phyloP scores from a whole-genome alignment of 139 green algal species.

The Haematococcus lacustris region DNA sequence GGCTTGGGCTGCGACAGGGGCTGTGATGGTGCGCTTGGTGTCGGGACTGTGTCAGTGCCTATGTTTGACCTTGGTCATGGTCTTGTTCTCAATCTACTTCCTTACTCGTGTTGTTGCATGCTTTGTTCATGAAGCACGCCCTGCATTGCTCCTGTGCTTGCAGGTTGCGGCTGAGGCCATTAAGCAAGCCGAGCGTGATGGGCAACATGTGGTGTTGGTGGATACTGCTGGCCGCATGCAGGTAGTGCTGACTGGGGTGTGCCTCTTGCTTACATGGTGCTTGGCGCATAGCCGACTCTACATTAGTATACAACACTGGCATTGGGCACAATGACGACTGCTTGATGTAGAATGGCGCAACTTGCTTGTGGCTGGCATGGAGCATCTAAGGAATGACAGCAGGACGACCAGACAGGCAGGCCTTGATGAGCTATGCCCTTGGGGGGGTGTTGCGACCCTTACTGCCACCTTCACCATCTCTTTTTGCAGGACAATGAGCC shows the following conservation, averaged over 20 bases:
- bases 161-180: slow-evolving; percentile 81
- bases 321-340: not conserved
- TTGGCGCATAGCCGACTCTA: too few species aligned
- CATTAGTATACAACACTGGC: not conserved
- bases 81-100: too few species aligned
- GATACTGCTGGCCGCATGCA: slow-evolving; percentile 92
- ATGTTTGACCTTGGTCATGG: too few species aligned
- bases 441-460: too few species aligned
- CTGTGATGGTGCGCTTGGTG: too few species aligned
- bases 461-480: not conserved
- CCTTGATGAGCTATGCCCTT: not conserved
- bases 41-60: too few species aligned
- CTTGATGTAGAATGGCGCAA: not conserved
- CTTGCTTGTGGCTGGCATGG: not conserved
- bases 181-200: slow-evolving; percentile 65
- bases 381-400: not conserved
- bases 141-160: too few species aligned
- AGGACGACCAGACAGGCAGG: not conserved
- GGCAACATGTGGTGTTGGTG: slow-evolving; percentile 88
- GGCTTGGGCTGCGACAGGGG: too few species aligned
- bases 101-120: too few species aligned
- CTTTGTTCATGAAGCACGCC: too few species aligned
- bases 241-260: slow-evolving; percentile 8
- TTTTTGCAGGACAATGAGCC: slow-evolving; percentile 95
- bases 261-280: too few species aligned